Percentiles rank a stretch among this genome's conserved stretches.
Conservation (phyloP, 1,284 basidiomycete genomes). For the Rhodotorula sp. region DNA sequence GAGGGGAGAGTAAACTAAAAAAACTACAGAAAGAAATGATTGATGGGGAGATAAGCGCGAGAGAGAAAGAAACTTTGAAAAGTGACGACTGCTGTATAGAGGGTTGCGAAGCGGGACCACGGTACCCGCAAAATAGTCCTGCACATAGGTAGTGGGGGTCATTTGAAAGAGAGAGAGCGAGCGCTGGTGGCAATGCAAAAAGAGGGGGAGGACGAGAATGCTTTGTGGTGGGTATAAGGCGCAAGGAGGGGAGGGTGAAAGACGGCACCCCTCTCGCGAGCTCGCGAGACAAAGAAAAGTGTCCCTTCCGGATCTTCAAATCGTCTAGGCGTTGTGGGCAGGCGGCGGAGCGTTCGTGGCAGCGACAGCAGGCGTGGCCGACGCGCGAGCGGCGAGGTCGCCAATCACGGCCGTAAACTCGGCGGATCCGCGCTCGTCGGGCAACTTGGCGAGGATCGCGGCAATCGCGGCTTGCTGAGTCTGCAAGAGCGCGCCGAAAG, state of each 20-base stretch:
- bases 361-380: background rate
- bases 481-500: conserved; percentile 75
- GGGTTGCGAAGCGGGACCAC: background rate
- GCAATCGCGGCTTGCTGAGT: conserved; percentile 11
- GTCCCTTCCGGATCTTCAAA: too few species aligned
- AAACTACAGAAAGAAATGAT: background rate
- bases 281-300: too few species aligned
- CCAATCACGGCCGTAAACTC: conserved; percentile 12
- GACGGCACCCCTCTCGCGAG: too few species aligned
- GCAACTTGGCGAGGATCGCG: conserved; percentile 10
- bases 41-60: background rate
- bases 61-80: background rate
- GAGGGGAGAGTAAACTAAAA: background rate
- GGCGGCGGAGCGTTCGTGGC: background rate
- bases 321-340: background rate
- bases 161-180: too few species aligned
- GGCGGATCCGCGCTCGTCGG: conserved; percentile 13
- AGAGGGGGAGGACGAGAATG: too few species aligned
- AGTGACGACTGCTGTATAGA: background rate
- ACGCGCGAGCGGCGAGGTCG: background rate
- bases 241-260: too few species aligned
- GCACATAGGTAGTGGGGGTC: background rate
- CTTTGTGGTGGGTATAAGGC: too few species aligned
- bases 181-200: too few species aligned
- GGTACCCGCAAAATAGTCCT: background rate